Conservation (phyloP, 352 stramenopile species). For the Saprolegnia diclina region DNA sequence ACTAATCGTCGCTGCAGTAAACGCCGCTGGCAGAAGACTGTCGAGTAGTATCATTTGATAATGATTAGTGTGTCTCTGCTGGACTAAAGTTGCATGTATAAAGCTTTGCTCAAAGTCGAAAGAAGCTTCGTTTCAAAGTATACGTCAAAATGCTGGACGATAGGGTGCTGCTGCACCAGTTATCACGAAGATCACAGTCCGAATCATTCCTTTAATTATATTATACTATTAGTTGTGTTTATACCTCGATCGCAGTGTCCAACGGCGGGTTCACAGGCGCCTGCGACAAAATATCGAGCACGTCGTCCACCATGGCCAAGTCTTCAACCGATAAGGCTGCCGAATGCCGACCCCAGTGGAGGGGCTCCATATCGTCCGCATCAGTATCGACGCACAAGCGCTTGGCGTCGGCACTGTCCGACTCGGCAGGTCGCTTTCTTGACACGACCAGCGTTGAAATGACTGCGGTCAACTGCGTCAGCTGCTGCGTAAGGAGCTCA, state of each 20-base stretch:
- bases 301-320: constrained; percentile 6
- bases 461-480: neutral
- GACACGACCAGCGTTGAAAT: neutral
- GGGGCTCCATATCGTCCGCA: constrained; percentile 1
- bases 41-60: no score
- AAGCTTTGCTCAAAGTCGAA: no score
- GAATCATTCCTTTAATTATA: no score
- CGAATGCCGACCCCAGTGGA: neutral
- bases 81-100: no score
- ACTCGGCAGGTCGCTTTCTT: neutral
- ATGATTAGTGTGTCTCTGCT: no score
- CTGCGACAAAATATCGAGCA: constrained; percentile 4
- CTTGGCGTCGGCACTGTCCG: neutral
- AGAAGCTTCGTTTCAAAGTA: no score
- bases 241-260: neutral
- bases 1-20: neutral
- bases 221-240: neutral
- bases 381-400: neutral
- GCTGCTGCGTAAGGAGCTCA: neutral
- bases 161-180: no score
- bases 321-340: neutral
- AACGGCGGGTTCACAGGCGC: neutral
- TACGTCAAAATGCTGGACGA: no score
- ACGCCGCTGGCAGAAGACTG: no score
- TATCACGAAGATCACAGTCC: no score